Base-by-base conservation (phyloP, 768 basidiomycete species). In the Suillus decipiens region DNA sequence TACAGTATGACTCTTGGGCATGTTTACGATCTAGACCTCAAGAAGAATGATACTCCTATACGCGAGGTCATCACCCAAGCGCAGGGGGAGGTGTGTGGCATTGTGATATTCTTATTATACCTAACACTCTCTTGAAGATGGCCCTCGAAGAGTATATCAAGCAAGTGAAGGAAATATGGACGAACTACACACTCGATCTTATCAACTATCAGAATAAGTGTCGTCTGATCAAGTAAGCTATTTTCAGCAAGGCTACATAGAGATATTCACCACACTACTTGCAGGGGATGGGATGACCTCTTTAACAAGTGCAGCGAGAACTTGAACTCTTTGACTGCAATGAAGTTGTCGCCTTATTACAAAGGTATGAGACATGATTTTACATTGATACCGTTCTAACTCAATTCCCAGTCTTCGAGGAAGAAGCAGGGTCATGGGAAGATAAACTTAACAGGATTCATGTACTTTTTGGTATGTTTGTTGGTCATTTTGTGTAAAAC, bases 151-250 rank as follows among this genome's bases (percentile, higher is more conserved):
- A 96, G 72, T 97, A 95, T 74, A 90, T 97, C 74, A 90, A 91
- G 63, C 92, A 96, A 77, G 97, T 99, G 72, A 95, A 95, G 75
- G 97, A 99, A 77, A 92, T 85, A 1, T 99, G 97, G 97, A 91
- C 93, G 1, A 95, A 85, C 70, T 99, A 98, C 72, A 93, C 95
- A 1, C 82, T 99, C 58, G 97, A 99, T 69, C 81, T 99, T 51
- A 93, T 98, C 69, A 96, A 98, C 73, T 99, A 99, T 73, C 97
- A 99, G 81, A 99, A 95, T 75, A 99, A 96, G 75, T 99, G 96
- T 69, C 90, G 97, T 58, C 84, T 99, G 31, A 99, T 99, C 67
- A 85, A 88, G 89, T 92, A 69, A 37, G 81, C 64, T 19, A 65
- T 63, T 4, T 14, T 28, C 50, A 57, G 14, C 43, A 47, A 41